Evolutionary conservation across 345 rosid species (phyloP).

Genomic region (Rhizophora mangle): DNA sequence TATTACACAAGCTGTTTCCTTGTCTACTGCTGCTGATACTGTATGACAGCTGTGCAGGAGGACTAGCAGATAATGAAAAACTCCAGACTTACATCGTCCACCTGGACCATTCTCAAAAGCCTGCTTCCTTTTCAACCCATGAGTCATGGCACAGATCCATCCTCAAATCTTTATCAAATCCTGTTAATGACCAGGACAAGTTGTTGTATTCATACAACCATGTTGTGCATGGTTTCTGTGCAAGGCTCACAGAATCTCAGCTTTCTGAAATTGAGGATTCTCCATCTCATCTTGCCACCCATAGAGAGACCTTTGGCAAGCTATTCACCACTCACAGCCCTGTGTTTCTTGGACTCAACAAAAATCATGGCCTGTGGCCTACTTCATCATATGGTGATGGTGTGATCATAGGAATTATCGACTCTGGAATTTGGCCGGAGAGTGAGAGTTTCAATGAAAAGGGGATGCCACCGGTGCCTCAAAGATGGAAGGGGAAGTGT

Average conservation of each 20-base stretch:
- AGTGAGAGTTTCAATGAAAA: slow-evolving; percentile 19
- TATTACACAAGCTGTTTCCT: neutral
- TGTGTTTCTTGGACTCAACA: slow-evolving; percentile 39
- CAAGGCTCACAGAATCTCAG: slow-evolving; percentile 42
- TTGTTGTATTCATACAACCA: slow-evolving; percentile 41
- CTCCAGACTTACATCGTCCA: slow-evolving; percentile 37
- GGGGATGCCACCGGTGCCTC: slow-evolving; percentile 18
- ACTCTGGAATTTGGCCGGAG: slow-evolving; percentile 26
- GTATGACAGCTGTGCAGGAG: slow-evolving; percentile 3
- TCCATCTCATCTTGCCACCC: slow-evolving; percentile 38
- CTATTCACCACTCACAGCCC: slow-evolving; percentile 40
- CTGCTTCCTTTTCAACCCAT: slow-evolving; percentile 29
- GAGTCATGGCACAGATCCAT: slow-evolving; percentile 29
- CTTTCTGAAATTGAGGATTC: slow-evolving; percentile 36
- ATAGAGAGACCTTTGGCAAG: slow-evolving; percentile 35
- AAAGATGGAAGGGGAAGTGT: slow-evolving; percentile 25
- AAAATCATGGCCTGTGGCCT: slow-evolving; percentile 7
- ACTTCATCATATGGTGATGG: slow-evolving; percentile 15
- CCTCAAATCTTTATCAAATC: slow-evolving; percentile 18
- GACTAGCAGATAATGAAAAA: slow-evolving; percentile 7
- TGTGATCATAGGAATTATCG: slow-evolving; percentile 23
- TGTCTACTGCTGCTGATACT: neutral
- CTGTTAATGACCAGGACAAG: slow-evolving; percentile 10
- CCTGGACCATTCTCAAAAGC: slow-evolving; percentile 40
- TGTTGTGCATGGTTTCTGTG: slow-evolving; percentile 48